Base-by-base conservation (phyloP, 768 basidiomycete species). In the Psilocybe subaeruginosa region DNA sequence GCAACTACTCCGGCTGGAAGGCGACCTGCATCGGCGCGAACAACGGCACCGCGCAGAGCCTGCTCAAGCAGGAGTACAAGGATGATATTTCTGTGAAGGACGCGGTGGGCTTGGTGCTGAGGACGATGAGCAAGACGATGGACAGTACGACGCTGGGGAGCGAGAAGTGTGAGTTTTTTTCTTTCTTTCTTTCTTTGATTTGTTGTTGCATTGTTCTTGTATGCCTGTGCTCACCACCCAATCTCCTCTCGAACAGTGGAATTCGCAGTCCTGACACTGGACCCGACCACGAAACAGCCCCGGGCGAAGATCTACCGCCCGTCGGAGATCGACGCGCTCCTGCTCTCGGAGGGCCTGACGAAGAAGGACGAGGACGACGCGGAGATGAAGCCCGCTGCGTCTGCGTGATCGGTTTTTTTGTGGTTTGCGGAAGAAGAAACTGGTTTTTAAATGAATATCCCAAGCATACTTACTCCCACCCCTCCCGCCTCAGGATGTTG, bases 81-180 rank as follows among this genome's bases (percentile, higher is more conserved):
- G 97, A 99, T 66, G 94, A 94, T 59, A 90, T 99, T 58, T 80
- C 82, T 11, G 84, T 99, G 43, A 92, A 96, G 72, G 95, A 97
- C 50, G 96, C 95, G 19, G 90, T 97, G 66, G 89, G 86, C n/a
- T 81, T 99, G 19, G 94, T 92, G 48, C 81, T 99, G 66, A 90
- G 88, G 77, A 91, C 94, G 56, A 96, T 99, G 95, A 96, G 95
- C 82, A 99, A 98, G 85, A 98, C 97, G 57, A 98, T 99, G 97
- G 97, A 99, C 71, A 95, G 93, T 64, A 98, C 97, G 31, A 98
- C 94, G 48, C 75, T 99, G 64, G 92, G 93, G 33, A 96, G 93
- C 70, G 97, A 99, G 78, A 99, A 98, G 75, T 79, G 97, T 97
- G 68, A 71, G 95, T 11, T 8, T n/a, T n/a, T n/a, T n/a, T n/a